Evolutionary conservation across 768 basidiomycete species (phyloP).

Genomic region (Leccinum olivaceopallidum): DNA sequence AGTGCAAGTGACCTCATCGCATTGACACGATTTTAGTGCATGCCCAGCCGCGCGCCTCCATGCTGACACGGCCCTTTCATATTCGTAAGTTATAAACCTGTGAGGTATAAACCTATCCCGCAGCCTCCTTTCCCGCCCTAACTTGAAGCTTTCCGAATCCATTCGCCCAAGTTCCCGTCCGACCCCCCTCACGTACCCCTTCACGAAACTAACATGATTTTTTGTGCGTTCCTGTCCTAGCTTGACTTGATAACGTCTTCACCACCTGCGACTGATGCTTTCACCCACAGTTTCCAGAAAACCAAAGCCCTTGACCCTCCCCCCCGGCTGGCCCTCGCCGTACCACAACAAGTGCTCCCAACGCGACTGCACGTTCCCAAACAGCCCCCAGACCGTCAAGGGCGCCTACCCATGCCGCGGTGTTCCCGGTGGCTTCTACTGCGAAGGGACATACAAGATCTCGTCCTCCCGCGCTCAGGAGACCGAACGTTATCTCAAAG

Average conservation of each 20-base stretch:
- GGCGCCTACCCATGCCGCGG: constrained; percentile 36
- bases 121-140: not conserved
- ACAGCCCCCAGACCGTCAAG: constrained; percentile 30
- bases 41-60: constrained; percentile 24
- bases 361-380: constrained; percentile 33
- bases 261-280: not conserved
- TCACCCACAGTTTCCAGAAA: constrained; percentile 29
- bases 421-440: constrained; percentile 36
- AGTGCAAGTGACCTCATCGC: constrained; percentile 30
- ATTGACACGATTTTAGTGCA: constrained; percentile 35
- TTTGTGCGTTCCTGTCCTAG: not conserved
- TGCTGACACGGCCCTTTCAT: constrained; percentile 18
- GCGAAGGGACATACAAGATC: constrained; percentile 36
- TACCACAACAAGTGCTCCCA: constrained; percentile 40
- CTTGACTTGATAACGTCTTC: no score
- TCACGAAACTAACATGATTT: not conserved
- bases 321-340: constrained; percentile 37
- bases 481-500: constrained; percentile 33
- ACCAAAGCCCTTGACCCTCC: constrained; percentile 29
- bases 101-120: constrained; percentile 14
- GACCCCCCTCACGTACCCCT: not conserved
- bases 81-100: constrained; percentile 25
- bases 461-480: constrained; percentile 36
- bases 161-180: not conserved
- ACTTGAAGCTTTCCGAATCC: not conserved